These are phyloP conservation scores for Yamadazyma oceani DNA, from an alignment of 1,139 yeast species.

Conservation along the genomic window DNA sequence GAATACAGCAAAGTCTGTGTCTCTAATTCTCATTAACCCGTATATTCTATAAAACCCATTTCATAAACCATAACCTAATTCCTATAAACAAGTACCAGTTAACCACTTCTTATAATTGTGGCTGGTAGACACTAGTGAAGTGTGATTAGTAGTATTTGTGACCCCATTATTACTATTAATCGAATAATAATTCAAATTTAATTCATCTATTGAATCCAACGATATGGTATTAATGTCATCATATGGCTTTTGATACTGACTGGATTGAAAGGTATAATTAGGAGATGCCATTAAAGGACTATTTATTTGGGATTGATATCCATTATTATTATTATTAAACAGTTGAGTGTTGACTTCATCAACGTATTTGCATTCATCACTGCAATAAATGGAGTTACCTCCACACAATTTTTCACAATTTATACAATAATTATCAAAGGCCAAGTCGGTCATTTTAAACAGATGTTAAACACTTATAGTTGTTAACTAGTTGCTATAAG, in stretches of 20 bases:
- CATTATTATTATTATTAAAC: constrained; percentile 7
- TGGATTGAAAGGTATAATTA: constrained; percentile 6
- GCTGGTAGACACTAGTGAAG: constrained; percentile 23
- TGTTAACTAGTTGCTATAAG: constrained; percentile 1
- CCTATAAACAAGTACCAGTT: constrained; percentile 22
- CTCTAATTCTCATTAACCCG: constrained; percentile 1
- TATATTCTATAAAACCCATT: constrained; percentile 5
- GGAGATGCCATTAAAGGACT: constrained; percentile 16
- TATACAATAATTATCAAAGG: constrained; percentile 64
- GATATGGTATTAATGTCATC: constrained; percentile 9
- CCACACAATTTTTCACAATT: constrained; percentile 63
- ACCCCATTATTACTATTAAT: constrained; percentile 2
- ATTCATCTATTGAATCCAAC: constrained; percentile 15
- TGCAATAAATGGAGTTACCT: constrained; percentile 57
- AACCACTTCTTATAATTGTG: constrained; percentile 48
- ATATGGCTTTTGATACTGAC: background rate
- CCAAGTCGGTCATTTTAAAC: constrained; percentile 20
- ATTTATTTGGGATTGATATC: constrained; percentile 2
- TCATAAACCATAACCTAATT: constrained; percentile 3
- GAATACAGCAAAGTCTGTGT: too few relatives aligned
- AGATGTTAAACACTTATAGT: too few relatives aligned
- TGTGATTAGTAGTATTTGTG: constrained; percentile 7
- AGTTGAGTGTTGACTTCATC: constrained; percentile 34
- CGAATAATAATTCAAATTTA: constrained; percentile 12
- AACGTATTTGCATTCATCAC: constrained; percentile 50